A percentile compares a stretch with the other conserved stretches of the same genome.
These are phyloP conservation scores for Pichia heedii DNA, from an alignment of 805 yeast species.

Conservation along the genomic window DNA sequence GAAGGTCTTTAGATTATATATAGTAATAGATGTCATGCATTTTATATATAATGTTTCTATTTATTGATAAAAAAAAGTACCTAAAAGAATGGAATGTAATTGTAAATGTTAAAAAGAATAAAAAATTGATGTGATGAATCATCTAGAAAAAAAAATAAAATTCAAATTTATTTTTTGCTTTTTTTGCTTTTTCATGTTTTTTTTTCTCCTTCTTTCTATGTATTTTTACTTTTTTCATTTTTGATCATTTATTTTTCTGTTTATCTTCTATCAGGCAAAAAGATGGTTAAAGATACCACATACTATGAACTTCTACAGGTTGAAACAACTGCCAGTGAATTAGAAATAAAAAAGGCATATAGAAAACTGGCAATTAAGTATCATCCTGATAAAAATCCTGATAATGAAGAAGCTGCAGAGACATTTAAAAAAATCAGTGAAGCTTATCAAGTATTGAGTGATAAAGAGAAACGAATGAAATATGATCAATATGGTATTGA, in stretches of 20 bases:
- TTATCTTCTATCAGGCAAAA: conserved; percentile 20
- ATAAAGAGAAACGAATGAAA: conserved; percentile 52
- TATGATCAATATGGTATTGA: conserved; percentile 73
- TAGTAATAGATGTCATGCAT: too few species aligned
- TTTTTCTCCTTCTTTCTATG: too few species aligned
- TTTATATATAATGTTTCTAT: too few species aligned
- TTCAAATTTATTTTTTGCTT: too few species aligned
- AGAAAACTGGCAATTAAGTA: conserved; percentile 80
- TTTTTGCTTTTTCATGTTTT: too few species aligned
- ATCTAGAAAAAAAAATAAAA: too few species aligned
- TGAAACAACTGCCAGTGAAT: conserved; percentile 55
- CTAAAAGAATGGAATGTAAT: too few species aligned
- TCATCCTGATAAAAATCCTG: conserved; percentile 97
- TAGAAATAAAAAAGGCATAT: conserved; percentile 89
- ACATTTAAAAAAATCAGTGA: conserved; percentile 70
- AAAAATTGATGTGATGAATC: too few species aligned
- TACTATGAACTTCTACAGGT: conserved; percentile 81
- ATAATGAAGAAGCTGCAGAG: conserved; percentile 80
- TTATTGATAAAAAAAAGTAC: too few species aligned
- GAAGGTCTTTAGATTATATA: conserved; percentile 25
- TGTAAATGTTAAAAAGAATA: too few species aligned
- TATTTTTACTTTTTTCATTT: too few species aligned
- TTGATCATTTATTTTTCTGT: too few species aligned
- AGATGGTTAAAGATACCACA: conserved; percentile 75
- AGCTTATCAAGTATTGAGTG: conserved; percentile 76